Evolutionary conservation across 2,329 filamentous ascomycete genomes (phyloP).

Genomic region (Arthrobotrys sinensis): DNA sequence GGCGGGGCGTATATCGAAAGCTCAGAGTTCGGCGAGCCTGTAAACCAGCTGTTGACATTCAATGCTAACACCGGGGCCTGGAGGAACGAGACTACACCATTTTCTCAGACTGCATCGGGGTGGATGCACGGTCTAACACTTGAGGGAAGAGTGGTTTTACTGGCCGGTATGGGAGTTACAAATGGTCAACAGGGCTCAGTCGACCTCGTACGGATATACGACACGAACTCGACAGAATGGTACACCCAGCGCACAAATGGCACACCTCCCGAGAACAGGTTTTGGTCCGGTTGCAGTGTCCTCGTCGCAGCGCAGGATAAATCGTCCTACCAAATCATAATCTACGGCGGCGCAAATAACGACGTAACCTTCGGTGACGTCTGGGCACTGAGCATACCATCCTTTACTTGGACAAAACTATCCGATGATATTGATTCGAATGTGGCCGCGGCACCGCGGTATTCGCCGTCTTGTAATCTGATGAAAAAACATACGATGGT

Average conservation of each 20-base stretch:
- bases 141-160: conserved; percentile 29
- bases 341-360: conserved; percentile 51
- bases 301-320: conserved; percentile 47
- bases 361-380: conserved; percentile 46
- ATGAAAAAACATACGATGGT: conserved; percentile 55
- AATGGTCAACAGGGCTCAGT: conserved; percentile 44
- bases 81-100: conserved; percentile 49
- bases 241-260: conserved; percentile 55
- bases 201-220: conserved; percentile 48
- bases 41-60: conserved; percentile 54
- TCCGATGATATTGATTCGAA: conserved; percentile 42
- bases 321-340: conserved; percentile 52
- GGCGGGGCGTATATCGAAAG: conserved; percentile 40
- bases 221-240: conserved; percentile 45
- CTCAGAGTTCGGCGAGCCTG: conserved; percentile 21
- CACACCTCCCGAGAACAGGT: conserved; percentile 35
- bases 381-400: conserved; percentile 57
- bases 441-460: conserved; percentile 41
- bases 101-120: conserved; percentile 22
- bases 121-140: conserved; percentile 47
- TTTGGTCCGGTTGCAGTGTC: conserved; percentile 48
- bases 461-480: conserved; percentile 39
- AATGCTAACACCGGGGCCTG: conserved; percentile 38
- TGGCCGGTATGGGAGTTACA: conserved; percentile 46
- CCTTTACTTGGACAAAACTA: conserved; percentile 47